These are phyloP conservation scores for Cordyceps tenuipes DNA, from an alignment of 2,329 filamentous ascomycete species.

Conservation along the genomic window DNA sequence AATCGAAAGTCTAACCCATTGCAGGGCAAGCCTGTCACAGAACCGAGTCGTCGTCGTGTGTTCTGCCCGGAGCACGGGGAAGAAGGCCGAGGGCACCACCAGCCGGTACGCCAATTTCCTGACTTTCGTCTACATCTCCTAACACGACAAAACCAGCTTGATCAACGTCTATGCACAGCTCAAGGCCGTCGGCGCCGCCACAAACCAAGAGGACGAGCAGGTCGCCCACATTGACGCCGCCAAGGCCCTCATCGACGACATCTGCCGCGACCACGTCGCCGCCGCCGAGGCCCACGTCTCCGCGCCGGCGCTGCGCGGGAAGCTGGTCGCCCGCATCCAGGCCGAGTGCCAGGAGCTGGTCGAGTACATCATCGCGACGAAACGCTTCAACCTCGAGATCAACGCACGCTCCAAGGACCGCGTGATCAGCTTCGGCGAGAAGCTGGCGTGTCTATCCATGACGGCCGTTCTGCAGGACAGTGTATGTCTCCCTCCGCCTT, in stretches of 20 bases:
- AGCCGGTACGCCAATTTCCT: constrained; percentile 61
- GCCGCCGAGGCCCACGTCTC: constrained; percentile 59
- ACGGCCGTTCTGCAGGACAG: constrained; percentile 71
- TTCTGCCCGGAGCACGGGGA: constrained; percentile 87
- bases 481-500: constrained; percentile 26
- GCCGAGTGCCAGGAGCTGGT: constrained; percentile 72
- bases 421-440: constrained; percentile 92
- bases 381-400: constrained; percentile 64
- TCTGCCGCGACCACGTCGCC: constrained; percentile 71
- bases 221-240: constrained; percentile 54
- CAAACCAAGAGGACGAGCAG: constrained; percentile 44
- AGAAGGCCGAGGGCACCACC: constrained; percentile 90
- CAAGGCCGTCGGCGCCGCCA: constrained; percentile 42
- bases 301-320: constrained; percentile 45
- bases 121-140: too few species aligned
- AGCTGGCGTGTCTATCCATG: constrained; percentile 90
- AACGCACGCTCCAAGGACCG: constrained; percentile 74
- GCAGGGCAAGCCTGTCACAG: constrained; percentile 43
- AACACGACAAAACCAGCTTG: constrained; percentile 30
- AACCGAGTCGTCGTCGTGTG: constrained; percentile 87
- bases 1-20: background rate
- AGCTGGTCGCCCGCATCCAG: constrained; percentile 59
- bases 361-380: constrained; percentile 60
- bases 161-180: constrained; percentile 53
- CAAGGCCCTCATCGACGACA: constrained; percentile 66